phyloP scores from a whole-genome alignment of 2,329 filamentous ascomycete genomes.

The Tolypocladium sp. region DNA sequence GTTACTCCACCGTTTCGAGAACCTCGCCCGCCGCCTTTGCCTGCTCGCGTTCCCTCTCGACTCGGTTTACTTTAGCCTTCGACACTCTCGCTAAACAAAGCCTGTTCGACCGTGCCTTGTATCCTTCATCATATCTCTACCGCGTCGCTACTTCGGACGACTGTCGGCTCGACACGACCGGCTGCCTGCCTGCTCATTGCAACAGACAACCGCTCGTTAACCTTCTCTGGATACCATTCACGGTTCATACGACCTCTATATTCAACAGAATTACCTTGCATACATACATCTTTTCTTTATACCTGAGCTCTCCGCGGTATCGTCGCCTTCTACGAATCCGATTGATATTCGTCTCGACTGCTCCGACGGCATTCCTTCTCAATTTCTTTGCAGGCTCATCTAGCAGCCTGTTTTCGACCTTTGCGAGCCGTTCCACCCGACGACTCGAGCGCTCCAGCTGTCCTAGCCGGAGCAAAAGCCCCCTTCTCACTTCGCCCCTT shows the following conservation, averaged over 20 bases:
- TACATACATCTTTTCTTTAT: slow-evolving; percentile 2
- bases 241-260: slow-evolving; percentile 1
- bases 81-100: slow-evolving; percentile 6
- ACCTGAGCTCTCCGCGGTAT: not conserved
- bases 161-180: slow-evolving; percentile 1
- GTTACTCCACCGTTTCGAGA: not conserved
- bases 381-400: not conserved
- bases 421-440: not conserved
- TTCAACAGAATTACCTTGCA: slow-evolving; percentile 5
- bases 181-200: not conserved
- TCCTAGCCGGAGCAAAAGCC: not conserved
- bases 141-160: slow-evolving; percentile 3
- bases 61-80: slow-evolving; percentile 5
- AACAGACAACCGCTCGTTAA: not conserved
- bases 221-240: not conserved
- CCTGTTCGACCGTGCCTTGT: slow-evolving; percentile 3
- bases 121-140: slow-evolving; percentile 1
- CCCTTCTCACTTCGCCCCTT: slow-evolving; percentile 9
- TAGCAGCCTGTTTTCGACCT: not conserved
- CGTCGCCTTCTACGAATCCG: not conserved
- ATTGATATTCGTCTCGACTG: not conserved
- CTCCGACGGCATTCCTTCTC: not conserved
- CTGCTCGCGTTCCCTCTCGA: slow-evolving; percentile 10
- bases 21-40: slow-evolving; percentile 7
- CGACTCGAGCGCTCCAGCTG: not conserved